These are phyloP conservation scores for Leishmania lainsoni DNA, from an alignment of 208 protist genomes.

Conservation along the genomic window DNA sequence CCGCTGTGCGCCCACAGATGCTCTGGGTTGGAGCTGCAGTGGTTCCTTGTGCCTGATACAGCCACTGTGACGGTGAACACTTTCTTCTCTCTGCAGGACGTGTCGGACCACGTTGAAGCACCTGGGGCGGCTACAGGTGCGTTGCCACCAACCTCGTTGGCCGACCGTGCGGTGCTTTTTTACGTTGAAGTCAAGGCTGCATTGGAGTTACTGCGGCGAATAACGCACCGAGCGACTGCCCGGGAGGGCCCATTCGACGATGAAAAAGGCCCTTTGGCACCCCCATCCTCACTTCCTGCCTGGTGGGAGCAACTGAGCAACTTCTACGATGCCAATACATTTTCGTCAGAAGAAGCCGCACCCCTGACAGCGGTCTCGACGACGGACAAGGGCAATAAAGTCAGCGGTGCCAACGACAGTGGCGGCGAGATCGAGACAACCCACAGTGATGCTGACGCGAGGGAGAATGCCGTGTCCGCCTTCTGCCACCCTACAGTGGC, in stretches of 20 bases:
- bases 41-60: not conserved
- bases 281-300: not conserved
- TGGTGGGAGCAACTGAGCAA: slow-evolving; percentile 5
- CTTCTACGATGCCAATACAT: slow-evolving; percentile 9
- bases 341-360: not conserved
- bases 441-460: too few species aligned
- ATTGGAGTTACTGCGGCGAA: slow-evolving; percentile 17
- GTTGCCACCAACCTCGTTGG: not conserved
- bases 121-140: not conserved
- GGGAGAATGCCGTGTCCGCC: not conserved
- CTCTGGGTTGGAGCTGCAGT: slow-evolving; percentile 9
- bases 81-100: slow-evolving; percentile 6
- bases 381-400: not conserved
- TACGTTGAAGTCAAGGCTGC: slow-evolving; percentile 25
- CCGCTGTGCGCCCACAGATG: not conserved
- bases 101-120: not conserved
- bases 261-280: not conserved
- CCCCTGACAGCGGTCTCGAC: not conserved
- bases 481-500: slow-evolving; percentile 9
- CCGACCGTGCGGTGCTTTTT: not conserved
- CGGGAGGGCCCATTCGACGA: too few species aligned
- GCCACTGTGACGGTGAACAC: slow-evolving; percentile 4
- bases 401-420: not conserved
- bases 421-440: not conserved
- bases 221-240: not conserved